Base-by-base conservation (phyloP, 345 rosid species). In the Sonneratia caseolaris region DNA sequence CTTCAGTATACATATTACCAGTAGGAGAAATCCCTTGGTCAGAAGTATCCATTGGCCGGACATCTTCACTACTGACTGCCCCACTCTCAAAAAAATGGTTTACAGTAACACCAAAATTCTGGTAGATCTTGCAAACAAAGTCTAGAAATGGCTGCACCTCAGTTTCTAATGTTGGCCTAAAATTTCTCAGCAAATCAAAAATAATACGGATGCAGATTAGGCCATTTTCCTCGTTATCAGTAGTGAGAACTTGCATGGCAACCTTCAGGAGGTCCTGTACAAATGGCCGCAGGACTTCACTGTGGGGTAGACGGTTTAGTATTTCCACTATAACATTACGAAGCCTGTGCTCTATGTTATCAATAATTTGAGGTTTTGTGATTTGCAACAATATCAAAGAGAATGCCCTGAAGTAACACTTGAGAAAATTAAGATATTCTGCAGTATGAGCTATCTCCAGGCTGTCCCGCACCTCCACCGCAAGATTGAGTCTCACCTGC, bases 361-460 rank as follows among this genome's bases (percentile, higher is more conserved):
- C 99, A 11, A 78, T 62, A 35, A 87, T 89, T 22, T 96, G 98
- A 0, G 99, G 96, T 74, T 86, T 88, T 1, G 99, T 92, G 69
- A 87, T 82, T 78, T 92, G 87, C 70, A 84, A 73, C 49, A 96
- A 90, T 68, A 96, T 81, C 9, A 83, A 76, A 9, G 98, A 96
- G 83, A 91, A 96, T 7, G 99, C 98, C 66, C 85, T 85, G 75
- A 96, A 96, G 87, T 96, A 96, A 73, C 97, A 91, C 82, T 84
- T 96, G 16, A 96, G 84, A 75, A 96, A 96, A 79, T 96, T 96
- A 79, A 89, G 83, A 77, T 96, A 96, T 83, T 91, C 99, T 1
- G 99, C 91, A 0, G 99, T 91, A 77, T 96, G 97, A 0, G 97
- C 98, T 72, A 96, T 96, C 93, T 96, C 99, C 15, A 96, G 80